These are phyloP conservation scores for Volvox africanus DNA, from an alignment of 139 green algal genomes.

Conservation along the genomic window DNA sequence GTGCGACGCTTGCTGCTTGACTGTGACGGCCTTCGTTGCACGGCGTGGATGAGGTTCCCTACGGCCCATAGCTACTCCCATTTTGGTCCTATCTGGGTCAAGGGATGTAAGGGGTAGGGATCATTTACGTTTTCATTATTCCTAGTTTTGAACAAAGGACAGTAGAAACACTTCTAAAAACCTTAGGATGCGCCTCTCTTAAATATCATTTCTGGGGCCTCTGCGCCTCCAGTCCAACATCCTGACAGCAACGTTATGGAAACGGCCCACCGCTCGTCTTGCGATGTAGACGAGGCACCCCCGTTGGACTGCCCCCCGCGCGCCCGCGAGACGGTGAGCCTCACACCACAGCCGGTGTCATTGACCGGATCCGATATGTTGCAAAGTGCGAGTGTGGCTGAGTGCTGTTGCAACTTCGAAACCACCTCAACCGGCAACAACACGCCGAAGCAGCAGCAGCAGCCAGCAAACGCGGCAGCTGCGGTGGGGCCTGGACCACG, in stretches of 20 bases:
- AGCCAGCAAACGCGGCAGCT: background rate
- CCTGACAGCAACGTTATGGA: background rate
- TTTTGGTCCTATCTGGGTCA: background rate
- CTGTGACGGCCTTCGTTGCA: background rate
- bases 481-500: background rate
- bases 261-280: no score
- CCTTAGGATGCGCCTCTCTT: no score
- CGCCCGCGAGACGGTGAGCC: conserved; percentile 9
- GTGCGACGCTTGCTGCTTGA: background rate
- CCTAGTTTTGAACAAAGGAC: no score
- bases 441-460: background rate
- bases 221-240: no score
- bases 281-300: background rate
- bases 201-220: no score
- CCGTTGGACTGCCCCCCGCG: conserved; percentile 14
- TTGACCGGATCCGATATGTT: background rate
- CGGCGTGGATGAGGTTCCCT: background rate
- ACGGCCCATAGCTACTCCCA: no score
- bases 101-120: no score
- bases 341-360: background rate
- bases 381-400: background rate
- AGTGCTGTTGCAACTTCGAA: background rate
- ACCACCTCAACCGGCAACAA: background rate
- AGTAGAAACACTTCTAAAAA: no score
- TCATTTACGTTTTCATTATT: no score